Evolutionary conservation across 176 grass and related monocot genomes (phyloP), one percentile per base, ranked within the genome.

Genomic region (Carex littledalei): DNA sequence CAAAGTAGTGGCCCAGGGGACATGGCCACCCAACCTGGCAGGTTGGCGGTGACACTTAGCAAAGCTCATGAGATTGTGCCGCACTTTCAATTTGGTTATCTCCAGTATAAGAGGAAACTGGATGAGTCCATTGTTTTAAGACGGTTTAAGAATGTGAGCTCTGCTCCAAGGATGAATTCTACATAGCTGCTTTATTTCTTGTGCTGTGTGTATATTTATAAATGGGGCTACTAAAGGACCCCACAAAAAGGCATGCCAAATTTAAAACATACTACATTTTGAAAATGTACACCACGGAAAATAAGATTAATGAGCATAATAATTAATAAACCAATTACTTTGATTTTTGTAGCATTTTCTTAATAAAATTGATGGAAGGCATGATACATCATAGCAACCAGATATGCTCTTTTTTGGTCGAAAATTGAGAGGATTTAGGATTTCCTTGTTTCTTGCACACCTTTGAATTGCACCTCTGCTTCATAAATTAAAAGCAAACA

Each of bases 21-120:
- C 62, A 63, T 16, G 18, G 81, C 37, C 80, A 53, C 81, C 41
- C 41, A 83, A 66, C 62, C 81, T 67, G 81, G 41, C 81, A 18
- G 81, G 43, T 68, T 83, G 61, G 81, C 81, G 81, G 81, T 83
- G 81, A 54, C 81, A 69, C 49, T 63, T 67, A 52, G 11, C 61
- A 81, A 81, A 81, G 1, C 54, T 61, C 77, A 80, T 80, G 77
- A 61, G 26, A 60, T 53, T 9, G 39, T 12, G 13, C n/a, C 4
- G 12, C 21, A 69, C 21, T 24, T 18, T 49, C 4, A 50, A n/a
- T 13, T 2, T 21, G 0, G 8, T 2, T 21, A 37, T 75, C 70
- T 75, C 70, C 70, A 22, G 18, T 75, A 22, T 1, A 0, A 18
- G 0, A 6, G 3, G 5, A 13, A 65, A 65, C 67, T 71, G 67